Evolutionary conservation across 2,329 filamentous ascomycete genomes (phyloP), one percentile per base, ranked within the genome.

Genomic region (Aspergillus quadricinctus): DNA sequence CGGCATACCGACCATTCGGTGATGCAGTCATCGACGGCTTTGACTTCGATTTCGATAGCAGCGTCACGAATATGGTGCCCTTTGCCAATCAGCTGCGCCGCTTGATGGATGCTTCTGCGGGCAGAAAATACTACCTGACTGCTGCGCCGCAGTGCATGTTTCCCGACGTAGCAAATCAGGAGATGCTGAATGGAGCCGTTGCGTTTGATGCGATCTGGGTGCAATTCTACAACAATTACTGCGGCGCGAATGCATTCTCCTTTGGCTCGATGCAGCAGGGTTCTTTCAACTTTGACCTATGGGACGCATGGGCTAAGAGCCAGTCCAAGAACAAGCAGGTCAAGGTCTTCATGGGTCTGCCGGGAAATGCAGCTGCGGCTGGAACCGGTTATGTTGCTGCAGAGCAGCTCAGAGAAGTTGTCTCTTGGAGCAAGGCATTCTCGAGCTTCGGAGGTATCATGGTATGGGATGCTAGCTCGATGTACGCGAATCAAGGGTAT

Each of bases 41-140:
- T 69, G 88, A 92, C 72, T 84, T 91, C 61, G 88, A 92, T 70
- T 86, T 91, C 59, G 88, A 91, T 73, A 77, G 82, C 4, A 71
- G 72, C 2, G 80, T 82, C 11, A 71, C 72, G 49, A 86, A 89
- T 73, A 84, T 88, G 74, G 78, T 77, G 0, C 73, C 82, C 1
- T 88, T 90, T 63, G 86, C 81, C 1, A 75, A 78, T 37, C 75
- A 80, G 53, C 79, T 90, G 8, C 82, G 85, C 35, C 64, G 69
- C 14, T 65, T 77, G 48, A 86, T 86, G 78, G 77, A 84, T 61
- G 73, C 74, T 19, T 78, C 80, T 27, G 72, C 65, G 0, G 76
- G 75, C 60, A 84, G 82, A 69, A 71, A 69, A 25, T 88, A 80
- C 71, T 83, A 81, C 71, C 74, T 90, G 41, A 83, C 82, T 3